phyloP scores from a whole-genome alignment of 2,329 filamentous ascomycete genomes.

The Colletotrichum simmondsii region DNA sequence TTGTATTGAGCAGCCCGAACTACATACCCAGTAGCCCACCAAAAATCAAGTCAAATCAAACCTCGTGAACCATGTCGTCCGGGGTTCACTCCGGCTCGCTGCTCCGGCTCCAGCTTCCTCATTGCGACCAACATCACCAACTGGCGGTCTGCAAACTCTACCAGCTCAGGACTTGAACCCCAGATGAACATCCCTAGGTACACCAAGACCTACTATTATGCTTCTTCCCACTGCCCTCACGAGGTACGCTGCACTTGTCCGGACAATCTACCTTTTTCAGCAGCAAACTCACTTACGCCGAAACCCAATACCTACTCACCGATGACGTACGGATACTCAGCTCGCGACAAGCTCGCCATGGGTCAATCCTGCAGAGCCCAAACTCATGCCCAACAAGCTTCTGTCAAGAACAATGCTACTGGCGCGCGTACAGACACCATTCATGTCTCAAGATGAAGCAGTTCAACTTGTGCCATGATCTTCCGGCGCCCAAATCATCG shows the following conservation, averaged over 20 bases:
- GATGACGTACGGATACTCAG: slow-evolving; percentile 1
- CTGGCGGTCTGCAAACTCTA: slow-evolving; percentile 21
- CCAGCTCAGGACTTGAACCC: background rate
- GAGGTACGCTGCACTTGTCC: background rate
- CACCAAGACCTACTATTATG: background rate
- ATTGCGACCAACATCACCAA: slow-evolving; percentile 7
- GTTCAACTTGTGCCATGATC: slow-evolving; percentile 10
- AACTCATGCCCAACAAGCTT: background rate
- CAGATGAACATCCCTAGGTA: background rate
- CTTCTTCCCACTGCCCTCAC: background rate
- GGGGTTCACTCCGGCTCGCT: slow-evolving; percentile 8
- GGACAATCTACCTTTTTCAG: background rate
- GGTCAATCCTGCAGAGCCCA: background rate
- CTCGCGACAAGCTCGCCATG: background rate
- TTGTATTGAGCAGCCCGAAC: background rate
- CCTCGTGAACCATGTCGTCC: background rate
- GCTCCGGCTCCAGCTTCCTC: background rate
- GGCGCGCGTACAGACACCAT: slow-evolving; percentile 11
- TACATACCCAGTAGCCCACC: background rate
- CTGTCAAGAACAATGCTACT: background rate
- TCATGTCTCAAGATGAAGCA: slow-evolving; percentile 29
- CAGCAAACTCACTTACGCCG: background rate
- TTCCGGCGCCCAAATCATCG: background rate
- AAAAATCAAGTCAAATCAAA: background rate
- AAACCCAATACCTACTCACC: background rate